Evolutionary conservation across 2,329 filamentous ascomycete genomes (phyloP), one percentile per base, ranked within the genome.

Genomic region (Colletotrichum acutatum): DNA sequence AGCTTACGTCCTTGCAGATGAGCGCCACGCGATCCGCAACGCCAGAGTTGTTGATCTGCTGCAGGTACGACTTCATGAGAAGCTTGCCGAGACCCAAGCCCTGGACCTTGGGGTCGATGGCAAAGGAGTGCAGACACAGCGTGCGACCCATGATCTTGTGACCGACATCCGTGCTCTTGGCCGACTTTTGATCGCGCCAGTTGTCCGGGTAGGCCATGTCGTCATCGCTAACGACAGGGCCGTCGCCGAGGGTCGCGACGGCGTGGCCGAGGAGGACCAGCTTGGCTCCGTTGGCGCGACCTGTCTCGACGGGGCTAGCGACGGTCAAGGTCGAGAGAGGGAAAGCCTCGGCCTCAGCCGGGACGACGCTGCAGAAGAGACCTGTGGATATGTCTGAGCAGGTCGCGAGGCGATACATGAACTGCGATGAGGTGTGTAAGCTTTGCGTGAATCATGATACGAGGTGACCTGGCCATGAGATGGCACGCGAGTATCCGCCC

Each of bases 101-200:
- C 76, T 97, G 94, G 69, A 95, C 90, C 72, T 91, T 89, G 0
- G 94, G 94, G 67, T 93, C 86, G 6, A 98, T 92, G 22, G 93
- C 94, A 5, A 98, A 87, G 0, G 94, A 96, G 82, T 98, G 95
- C 62, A 98, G 84, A 68, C 91, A 94, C 68, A 98, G 88, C 0
- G 94, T 97, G 56, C 90, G 84, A 52, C 95, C 95, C 19, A 86
- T 84, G 71, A 94, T 90, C 77, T 93, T 90, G 81, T 97, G 94
- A 37, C 94, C 94, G 11, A 90, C 78, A 82, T 65, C 79, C 19
- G 74, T 66, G 28, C 59, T 60, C 57, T 74, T 75, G 60, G 71
- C 77, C 26, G 76, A 80, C 68, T 83, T 83, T 61, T 84, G 83
- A 61, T 86, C 85, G 73, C 87, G 85, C 92, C 93, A 96, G 79